These are phyloP conservation scores for Lachnellula willkommii DNA, from an alignment of 2,329 filamentous ascomycete genomes.

Conservation along the genomic window DNA sequence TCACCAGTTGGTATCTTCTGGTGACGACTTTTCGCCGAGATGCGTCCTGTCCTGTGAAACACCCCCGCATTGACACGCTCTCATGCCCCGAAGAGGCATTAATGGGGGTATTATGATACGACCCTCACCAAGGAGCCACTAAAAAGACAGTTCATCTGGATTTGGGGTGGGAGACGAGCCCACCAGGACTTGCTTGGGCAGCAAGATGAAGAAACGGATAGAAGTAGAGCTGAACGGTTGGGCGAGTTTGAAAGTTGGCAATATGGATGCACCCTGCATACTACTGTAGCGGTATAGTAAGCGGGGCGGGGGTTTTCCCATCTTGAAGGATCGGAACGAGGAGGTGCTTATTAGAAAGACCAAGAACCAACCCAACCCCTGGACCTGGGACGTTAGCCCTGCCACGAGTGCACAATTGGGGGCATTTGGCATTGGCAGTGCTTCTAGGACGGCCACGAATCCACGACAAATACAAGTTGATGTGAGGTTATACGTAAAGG, in stretches of 20 bases:
- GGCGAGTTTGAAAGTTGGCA: background rate
- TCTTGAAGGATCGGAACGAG: background rate
- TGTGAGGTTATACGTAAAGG: background rate
- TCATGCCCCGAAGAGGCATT: background rate
- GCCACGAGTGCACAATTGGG: background rate
- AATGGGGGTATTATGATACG: background rate
- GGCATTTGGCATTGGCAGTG: no score
- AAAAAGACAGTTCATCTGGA: no score
- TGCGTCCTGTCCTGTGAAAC: background rate
- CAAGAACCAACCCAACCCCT: background rate
- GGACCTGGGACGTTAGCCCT: background rate
- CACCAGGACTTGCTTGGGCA: background rate
- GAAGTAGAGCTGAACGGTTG: background rate
- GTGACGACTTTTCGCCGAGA: background rate
- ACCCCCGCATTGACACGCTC: background rate
- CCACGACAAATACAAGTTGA: background rate
- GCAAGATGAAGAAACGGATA: background rate
- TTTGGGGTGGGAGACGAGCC: background rate
- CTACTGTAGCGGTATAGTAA: no score
- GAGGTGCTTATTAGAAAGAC: background rate
- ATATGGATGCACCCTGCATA: background rate
- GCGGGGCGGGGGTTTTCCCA: background rate
- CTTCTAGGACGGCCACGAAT: background rate
- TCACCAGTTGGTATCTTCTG: background rate
- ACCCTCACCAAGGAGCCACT: background rate